A percentile compares a stretch with the other conserved stretches of the same genome.
Evolutionary conservation across 306 rosid species (phyloP).

Genomic region (Glycyrrhiza uralensis): DNA sequence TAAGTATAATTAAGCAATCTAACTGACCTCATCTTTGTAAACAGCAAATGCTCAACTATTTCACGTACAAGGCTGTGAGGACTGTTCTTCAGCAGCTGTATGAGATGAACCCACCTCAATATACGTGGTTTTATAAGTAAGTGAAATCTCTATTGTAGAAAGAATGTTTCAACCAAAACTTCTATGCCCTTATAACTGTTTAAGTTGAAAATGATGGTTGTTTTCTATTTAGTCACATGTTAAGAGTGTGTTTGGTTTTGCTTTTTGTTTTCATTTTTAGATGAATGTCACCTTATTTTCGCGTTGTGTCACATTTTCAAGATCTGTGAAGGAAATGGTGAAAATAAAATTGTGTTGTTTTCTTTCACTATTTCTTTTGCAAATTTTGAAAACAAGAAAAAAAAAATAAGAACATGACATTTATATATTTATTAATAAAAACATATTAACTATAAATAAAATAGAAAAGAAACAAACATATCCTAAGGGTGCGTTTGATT

Average conservation of each 20-base stretch:
- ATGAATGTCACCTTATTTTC: too few relatives aligned
- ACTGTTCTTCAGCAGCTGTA: slow-evolving; percentile 86
- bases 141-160: slow-evolving; percentile 26
- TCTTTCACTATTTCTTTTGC: too few relatives aligned
- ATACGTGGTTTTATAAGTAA: slow-evolving; percentile 91
- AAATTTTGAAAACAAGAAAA: too few relatives aligned
- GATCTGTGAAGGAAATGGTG: too few relatives aligned
- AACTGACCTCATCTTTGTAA: slow-evolving; percentile 33
- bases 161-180: background rate
- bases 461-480: too few relatives aligned
- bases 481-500: too few relatives aligned
- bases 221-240: background rate
- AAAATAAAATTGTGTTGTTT: too few relatives aligned
- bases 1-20: slow-evolving; percentile 16
- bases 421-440: too few relatives aligned
- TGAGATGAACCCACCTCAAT: slow-evolving; percentile 92
- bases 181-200: background rate
- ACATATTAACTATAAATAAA: too few relatives aligned
- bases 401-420: too few relatives aligned
- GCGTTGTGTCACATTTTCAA: too few relatives aligned
- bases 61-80: slow-evolving; percentile 94
- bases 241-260: background rate
- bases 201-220: background rate
- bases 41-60: slow-evolving; percentile 94
- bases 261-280: too few relatives aligned